Base-by-base conservation (phyloP, 768 basidiomycete genomes). In the Russula griseocarnosa region DNA sequence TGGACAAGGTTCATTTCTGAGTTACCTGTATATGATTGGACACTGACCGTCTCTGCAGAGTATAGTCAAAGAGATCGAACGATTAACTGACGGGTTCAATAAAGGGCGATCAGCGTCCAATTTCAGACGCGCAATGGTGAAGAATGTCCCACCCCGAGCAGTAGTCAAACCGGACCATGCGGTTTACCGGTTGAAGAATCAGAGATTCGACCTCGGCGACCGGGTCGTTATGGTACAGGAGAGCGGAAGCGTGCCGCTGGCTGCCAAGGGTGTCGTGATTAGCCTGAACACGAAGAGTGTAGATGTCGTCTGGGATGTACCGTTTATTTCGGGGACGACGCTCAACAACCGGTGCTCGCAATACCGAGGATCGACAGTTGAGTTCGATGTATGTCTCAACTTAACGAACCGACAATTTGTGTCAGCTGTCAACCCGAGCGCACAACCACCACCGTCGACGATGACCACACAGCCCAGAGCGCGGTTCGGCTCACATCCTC, bases 141-240 rank as follows among this genome's bases (percentile, higher is more conserved):
- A 94, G 73, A 87, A 86, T 24, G 95, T 98, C 44, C 96, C 96
- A 5, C 85, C 93, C 13, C 88, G 93, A 71, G 94, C 93, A 7
- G 87, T 98, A 6, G 81, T 98, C 65, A 98, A 98, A 72, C 97
- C 97, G 10, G 78, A 87, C 1, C 94, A 98, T 76, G 87, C 94
- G 1, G 80, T 88, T 7, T 94, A 92, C 71, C 87, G 94, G 26
- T 79, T 98, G 9, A 93, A 94, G 71, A 89, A 91, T 60, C 97
- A 98, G 74, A 78, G 76, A 14, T 99, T 98, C 72, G 78, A 81
- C 0, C 81, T 98, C 7, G 96, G 96, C 14, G 96, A 99, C 74
- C 83, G 97, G 14, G 95, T 98, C 42, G 90, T 88, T 20, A 97
- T 96, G 91, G 94, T 98, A 1, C 89, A 92, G 69, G 97, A 98